phyloP scores from a whole-genome alignment of 2,329 filamentous ascomycete genomes.

The Thermothelomyces thermophilus region DNA sequence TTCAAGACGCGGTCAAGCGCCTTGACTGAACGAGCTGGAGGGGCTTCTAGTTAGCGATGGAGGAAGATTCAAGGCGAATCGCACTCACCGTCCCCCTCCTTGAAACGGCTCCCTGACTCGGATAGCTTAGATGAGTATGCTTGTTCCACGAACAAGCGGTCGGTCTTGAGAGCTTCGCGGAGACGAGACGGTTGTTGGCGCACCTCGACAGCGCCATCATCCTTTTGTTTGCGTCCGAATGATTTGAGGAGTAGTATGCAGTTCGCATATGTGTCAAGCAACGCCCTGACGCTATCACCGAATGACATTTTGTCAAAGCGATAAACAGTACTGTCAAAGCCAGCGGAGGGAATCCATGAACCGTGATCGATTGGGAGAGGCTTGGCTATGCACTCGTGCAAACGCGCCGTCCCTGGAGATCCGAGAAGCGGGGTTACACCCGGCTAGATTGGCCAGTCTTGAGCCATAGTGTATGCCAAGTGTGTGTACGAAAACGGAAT shows the following conservation, averaged over 20 bases:
- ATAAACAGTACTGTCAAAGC: background rate
- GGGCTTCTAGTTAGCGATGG: background rate
- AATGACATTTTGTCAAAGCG: constrained; percentile 32
- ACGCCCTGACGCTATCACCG: constrained; percentile 36
- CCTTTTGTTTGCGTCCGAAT: constrained; percentile 24
- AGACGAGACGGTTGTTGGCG: constrained; percentile 28
- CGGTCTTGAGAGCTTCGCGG: constrained; percentile 34
- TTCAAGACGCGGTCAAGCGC: constrained; percentile 37
- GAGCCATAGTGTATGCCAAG: too few species aligned
- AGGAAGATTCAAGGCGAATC: background rate
- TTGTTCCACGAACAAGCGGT: constrained; percentile 36
- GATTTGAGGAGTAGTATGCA: constrained; percentile 38
- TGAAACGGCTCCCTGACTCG: constrained; percentile 36
- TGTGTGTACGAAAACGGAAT: too few species aligned
- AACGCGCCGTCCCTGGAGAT: background rate
- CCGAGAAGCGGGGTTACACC: constrained; percentile 8
- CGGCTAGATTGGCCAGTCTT: too few species aligned
- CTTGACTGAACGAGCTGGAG: constrained; percentile 33
- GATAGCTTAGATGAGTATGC: constrained; percentile 38
- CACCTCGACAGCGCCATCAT: constrained; percentile 15
- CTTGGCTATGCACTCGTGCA: background rate
- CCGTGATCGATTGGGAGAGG: too few species aligned
- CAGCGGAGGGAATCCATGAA: background rate
- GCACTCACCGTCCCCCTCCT: constrained; percentile 43
- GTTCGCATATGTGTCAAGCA: constrained; percentile 43